Base-by-base conservation (phyloP, 2,329 filamentous ascomycete species). In the Monosporascus sp. region DNA sequence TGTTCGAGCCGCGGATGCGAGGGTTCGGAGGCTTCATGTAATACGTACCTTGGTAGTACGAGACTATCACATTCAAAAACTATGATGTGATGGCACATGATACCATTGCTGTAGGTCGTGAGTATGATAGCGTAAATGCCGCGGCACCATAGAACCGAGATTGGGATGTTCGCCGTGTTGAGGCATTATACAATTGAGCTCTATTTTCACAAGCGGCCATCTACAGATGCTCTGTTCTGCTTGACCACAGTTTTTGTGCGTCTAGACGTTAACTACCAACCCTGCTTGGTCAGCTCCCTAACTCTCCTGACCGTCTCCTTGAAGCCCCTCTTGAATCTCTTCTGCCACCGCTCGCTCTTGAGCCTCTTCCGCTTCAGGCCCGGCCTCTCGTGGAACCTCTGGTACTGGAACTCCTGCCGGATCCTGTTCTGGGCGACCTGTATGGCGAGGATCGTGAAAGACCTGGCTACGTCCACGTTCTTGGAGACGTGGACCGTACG, bases 341-440 rank as follows among this genome's bases (percentile, higher is more conserved):
- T 73, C 68, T 82, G 78, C 86, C 88, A 91, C 56, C 89, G 77
- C 75, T 86, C 76, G 55, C 81, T 85, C 68, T 74, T 76, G 61
- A 91, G 71, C 63, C 89, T 80, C 82, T 94, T 95, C 70, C 86
- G 79, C 80, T 88, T 91, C 64, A 90, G 64, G 2, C 89, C 90
- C 0, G 80, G 79, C 47, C 90, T 75, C 76, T 94, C 89, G 70
- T 95, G 87, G 63, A 84, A 89, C 58, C 77, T 76, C 72, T 94
- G 89, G 58, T 63, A 68, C 20, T 70, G 68, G 51, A 75, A 75
- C 62, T 90, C 84, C 3, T 48, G 54, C 59, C 71, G 75, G 49
- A 94, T 73, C 44, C 71, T 75, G 65, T 93, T 91, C 63, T 67
- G 62, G 5, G 60, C 57, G 35, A 74, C 65, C 49, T 75, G 63